A percentile compares a stretch with the other conserved stretches of the same genome.
Evolutionary conservation across 2,329 filamentous ascomycete species (phyloP).

Genomic region (Pyricularia grisea): DNA sequence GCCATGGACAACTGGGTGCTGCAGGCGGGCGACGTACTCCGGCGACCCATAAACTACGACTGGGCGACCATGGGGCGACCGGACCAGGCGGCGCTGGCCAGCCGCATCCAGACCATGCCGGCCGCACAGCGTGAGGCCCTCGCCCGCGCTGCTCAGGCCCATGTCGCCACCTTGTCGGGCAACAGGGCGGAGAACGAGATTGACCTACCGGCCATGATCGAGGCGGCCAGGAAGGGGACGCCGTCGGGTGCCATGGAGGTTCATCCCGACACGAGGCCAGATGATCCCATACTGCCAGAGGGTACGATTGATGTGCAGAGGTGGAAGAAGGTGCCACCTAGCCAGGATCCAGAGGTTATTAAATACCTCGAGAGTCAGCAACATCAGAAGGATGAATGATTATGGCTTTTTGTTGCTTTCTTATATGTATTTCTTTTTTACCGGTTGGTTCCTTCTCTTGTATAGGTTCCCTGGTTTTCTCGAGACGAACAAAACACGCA

Average conservation of each 20-base stretch:
- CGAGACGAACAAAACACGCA: background rate
- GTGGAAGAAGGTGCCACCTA: conserved; percentile 23
- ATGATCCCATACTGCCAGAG: conserved; percentile 26
- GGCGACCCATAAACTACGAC: conserved; percentile 14
- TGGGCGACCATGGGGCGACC: conserved; percentile 14
- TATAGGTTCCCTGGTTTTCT: background rate
- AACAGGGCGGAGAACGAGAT: conserved; percentile 8
- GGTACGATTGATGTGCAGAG: conserved; percentile 9
- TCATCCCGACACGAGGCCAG: conserved; percentile 27
- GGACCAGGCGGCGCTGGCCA: conserved; percentile 8
- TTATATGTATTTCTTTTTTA: background rate
- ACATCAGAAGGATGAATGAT: background rate
- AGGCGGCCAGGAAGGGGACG: conserved; percentile 12
- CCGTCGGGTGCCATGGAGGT: conserved; percentile 23
- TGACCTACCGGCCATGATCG: conserved; percentile 9
- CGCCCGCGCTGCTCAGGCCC: conserved; percentile 4
- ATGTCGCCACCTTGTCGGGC: conserved; percentile 3
- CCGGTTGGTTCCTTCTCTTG: background rate
- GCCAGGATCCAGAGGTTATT: conserved; percentile 21
- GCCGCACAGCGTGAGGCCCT: conserved; percentile 13
- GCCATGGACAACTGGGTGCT: conserved; percentile 14
- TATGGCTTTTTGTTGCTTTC: background rate
- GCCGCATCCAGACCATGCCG: conserved; percentile 11
- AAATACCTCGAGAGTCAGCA: background rate
- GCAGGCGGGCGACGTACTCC: conserved; percentile 13